phyloP scores from a whole-genome alignment of 2,329 filamentous ascomycete species.

The Acarospora socialis region DNA sequence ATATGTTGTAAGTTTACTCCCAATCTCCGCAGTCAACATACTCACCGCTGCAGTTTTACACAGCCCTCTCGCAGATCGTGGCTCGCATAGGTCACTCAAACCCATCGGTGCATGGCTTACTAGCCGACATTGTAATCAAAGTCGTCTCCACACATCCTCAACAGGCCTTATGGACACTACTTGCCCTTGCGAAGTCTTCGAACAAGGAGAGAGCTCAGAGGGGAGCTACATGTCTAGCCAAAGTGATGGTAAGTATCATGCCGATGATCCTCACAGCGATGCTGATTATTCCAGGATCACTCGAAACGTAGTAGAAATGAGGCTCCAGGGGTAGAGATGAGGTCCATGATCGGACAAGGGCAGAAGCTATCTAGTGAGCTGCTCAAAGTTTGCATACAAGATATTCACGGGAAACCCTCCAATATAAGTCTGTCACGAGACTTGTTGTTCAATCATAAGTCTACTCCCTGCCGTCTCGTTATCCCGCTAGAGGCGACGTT shows the following conservation, averaged over 20 bases:
- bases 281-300: conserved; percentile 28
- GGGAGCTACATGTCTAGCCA: conserved; percentile 30
- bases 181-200: conserved; percentile 72
- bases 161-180: conserved; percentile 80
- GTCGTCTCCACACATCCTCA: conserved; percentile 80
- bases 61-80: conserved; percentile 77
- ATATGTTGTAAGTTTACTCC: conserved; percentile 24
- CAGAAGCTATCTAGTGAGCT: conserved; percentile 75
- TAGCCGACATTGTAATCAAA: conserved; percentile 69
- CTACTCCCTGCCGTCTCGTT: conserved; percentile 69
- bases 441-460: conserved; percentile 70
- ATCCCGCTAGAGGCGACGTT: conserved; percentile 79
- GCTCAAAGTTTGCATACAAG: conserved; percentile 64
- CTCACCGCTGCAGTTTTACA: conserved; percentile 30
- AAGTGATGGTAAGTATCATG: conserved; percentile 24
- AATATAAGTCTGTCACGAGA: conserved; percentile 63
- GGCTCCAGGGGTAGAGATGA: conserved; percentile 43
- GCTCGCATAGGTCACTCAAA: conserved; percentile 90
- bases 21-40: background rate
- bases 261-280: background rate
- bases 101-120: conserved; percentile 55
- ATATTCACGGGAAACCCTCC: conserved; percentile 55
- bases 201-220: conserved; percentile 52
- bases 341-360: conserved; percentile 57
- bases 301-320: conserved; percentile 34